Base-by-base conservation (phyloP, 768 basidiomycete genomes). In the Mycena galericulata region DNA sequence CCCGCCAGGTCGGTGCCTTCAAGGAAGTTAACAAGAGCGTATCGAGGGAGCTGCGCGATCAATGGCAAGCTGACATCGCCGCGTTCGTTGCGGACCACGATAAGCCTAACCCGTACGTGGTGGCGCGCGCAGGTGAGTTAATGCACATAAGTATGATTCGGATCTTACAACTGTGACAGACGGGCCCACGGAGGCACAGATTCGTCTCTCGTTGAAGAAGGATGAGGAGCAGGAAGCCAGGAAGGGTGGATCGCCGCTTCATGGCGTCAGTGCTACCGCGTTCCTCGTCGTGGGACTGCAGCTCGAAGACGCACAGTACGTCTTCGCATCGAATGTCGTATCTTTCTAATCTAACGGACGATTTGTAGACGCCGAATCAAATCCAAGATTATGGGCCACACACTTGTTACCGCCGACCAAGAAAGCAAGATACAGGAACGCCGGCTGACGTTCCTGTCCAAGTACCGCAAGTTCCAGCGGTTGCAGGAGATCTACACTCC, bases 231-330 rank as follows among this genome's bases (percentile, higher is more conserved):
- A 60, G 2, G 10, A 5, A 1, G 1, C 8, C 5, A 49, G 14
- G 3, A 29, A 15, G 1, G 64, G 45, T 9, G 5, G 1, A 15
- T 8, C 50, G 6, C 57, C 51, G 27, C 17, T 64, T 7, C 22
- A 55, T 15, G 41, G 47, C 15, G 2, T 22, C 24, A 41, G 62
- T 7, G 41, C 55, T 1, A 62, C 66, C 0, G 59, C 59, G 0
- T 68, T 71, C 41, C 41, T 71, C 14, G 41, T 57, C 0, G 45
- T 62, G 10, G 70, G 70, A 0, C 15, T 72, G 1, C 67, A 72
- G 38, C 20, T 72, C 6, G 71, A 72, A 26, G 67, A 69, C 10
- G 30, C 57, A 1, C 71, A 69, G 71, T 72, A 32, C 9, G 71
- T 65, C 0, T 5, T 36, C 20, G 8, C 2, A 8, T 4, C 3